phyloP scores from a whole-genome alignment of 179 eudicot species.

The Heliamphora pulchella region DNA sequence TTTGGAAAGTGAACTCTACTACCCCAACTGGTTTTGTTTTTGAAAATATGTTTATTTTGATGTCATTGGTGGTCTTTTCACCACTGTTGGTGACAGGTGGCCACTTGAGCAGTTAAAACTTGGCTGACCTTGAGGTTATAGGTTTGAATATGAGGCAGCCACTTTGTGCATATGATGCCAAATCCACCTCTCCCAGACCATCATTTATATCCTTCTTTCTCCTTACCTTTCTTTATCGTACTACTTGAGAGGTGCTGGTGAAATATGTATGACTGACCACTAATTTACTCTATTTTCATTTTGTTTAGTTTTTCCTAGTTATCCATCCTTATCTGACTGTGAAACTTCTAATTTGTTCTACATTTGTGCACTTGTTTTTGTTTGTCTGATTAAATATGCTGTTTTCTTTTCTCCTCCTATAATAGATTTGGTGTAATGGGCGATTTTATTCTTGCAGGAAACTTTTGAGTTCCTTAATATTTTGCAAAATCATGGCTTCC shows the following conservation, averaged over 20 bases:
- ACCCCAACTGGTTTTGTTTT: background rate
- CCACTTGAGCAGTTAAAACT: too few relatives aligned
- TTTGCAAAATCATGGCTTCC: constrained; percentile 85
- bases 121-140: too few relatives aligned
- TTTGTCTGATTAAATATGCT: background rate
- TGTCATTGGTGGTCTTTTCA: background rate
- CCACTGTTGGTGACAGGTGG: too few relatives aligned
- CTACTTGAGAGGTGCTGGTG: background rate
- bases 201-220: background rate
- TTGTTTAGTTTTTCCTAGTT: background rate
- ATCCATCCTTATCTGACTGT: background rate
- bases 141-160: too few relatives aligned
- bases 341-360: background rate
- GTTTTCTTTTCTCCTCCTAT: background rate
- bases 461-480: constrained; percentile 91
- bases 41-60: background rate
- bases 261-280: background rate
- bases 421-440: background rate
- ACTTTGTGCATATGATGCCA: too few relatives aligned
- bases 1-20: too few relatives aligned
- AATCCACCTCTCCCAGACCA: too few relatives aligned
- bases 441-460: constrained; percentile 50
- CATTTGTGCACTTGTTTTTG: background rate
- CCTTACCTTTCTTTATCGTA: background rate
- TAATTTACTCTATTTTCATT: background rate